Evolutionary conservation across 2,329 filamentous ascomycete species (phyloP), one percentile per base, ranked within the genome.

Genomic region (Ampelomyces quisqualis): DNA sequence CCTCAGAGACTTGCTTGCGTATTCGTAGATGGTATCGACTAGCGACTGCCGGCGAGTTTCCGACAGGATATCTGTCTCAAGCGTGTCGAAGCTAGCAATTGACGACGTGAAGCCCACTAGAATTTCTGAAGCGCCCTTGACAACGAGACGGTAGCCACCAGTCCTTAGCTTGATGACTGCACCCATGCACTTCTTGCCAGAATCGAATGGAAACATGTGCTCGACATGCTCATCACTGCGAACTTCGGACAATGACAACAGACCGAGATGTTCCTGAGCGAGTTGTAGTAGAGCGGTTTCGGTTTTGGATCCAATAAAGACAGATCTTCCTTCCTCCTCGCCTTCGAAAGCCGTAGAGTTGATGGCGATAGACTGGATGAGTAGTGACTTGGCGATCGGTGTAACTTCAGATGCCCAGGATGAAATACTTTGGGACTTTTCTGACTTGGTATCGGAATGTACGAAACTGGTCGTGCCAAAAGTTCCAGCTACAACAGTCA

Each of bases 71-170:
- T 57, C 49, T 2, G 40, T 34, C n/a, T 51, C 28, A 0, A 59
- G 39, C 3, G 55, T 54, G 7, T 47, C 38, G 40, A 58, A 57
- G 13, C 47, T 30, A 3, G 46, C 48, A 20, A 43, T 38, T 7
- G 34, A 34, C 7, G 61, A 67, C 44, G 74, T 74, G 53, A 71
- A 71, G 14, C 62, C 58, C 2, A 80, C 64, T 2, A 80, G 66
- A 34, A 80, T 80, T 51, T 81, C 78, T 0, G 78, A 79, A 10
- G 77, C 78, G 21, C 78, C 78, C 58, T 81, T 81, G 40, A 77
- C 72, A 7, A 78, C 66, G 2, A 78, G 66, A 9, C 78, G 71
- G 55, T 77, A 78, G 14, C 57, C 67, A 2, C 69, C 74, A 38
- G 70, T 58, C 0, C 68, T 56, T 1, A 77, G 67, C 53, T 73